A percentile compares a stretch with the other conserved stretches of the same genome.
phyloP scores from a whole-genome alignment of 2,329 filamentous ascomycete genomes.

The Colletotrichum nymphaeae region DNA sequence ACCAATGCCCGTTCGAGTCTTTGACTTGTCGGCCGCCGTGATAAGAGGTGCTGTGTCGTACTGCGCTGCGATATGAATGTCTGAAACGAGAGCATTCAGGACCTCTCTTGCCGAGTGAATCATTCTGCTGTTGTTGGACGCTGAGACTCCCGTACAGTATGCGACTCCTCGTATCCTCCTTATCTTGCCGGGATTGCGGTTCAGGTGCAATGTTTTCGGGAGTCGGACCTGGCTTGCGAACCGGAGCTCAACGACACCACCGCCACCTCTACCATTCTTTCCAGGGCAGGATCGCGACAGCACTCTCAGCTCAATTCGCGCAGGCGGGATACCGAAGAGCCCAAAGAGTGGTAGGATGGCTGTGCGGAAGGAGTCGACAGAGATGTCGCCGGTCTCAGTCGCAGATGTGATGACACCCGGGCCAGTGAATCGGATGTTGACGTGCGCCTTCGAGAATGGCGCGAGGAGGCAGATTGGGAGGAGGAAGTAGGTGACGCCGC shows the following conservation, averaged over 20 bases:
- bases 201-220: slow-evolving; percentile 91
- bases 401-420: slow-evolving; percentile 92
- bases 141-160: slow-evolving; percentile 91
- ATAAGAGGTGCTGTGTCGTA: slow-evolving; percentile 76
- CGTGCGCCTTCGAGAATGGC: slow-evolving; percentile 90
- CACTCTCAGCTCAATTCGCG: slow-evolving; percentile 87
- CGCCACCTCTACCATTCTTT: slow-evolving; percentile 80
- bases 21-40: slow-evolving; percentile 66
- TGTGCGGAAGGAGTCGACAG: slow-evolving; percentile 92
- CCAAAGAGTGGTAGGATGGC: slow-evolving; percentile 91
- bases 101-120: slow-evolving; percentile 90
- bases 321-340: slow-evolving; percentile 84
- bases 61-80: slow-evolving; percentile 89
- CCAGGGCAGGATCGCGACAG: slow-evolving; percentile 84
- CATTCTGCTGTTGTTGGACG: slow-evolving; percentile 94
- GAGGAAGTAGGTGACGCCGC: slow-evolving; percentile 92
- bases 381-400: slow-evolving; percentile 86
- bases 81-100: slow-evolving; percentile 85
- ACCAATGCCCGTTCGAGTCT: slow-evolving; percentile 82
- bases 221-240: slow-evolving; percentile 94
- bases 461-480: slow-evolving; percentile 89
- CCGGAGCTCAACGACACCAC: slow-evolving; percentile 90
- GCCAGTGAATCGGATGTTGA: slow-evolving; percentile 91
- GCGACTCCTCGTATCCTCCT: slow-evolving; percentile 92
- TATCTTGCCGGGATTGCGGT: slow-evolving; percentile 83